These are phyloP conservation scores for Candida fluviatilis DNA, from an alignment of 805 yeast species.

Conservation along the genomic window DNA sequence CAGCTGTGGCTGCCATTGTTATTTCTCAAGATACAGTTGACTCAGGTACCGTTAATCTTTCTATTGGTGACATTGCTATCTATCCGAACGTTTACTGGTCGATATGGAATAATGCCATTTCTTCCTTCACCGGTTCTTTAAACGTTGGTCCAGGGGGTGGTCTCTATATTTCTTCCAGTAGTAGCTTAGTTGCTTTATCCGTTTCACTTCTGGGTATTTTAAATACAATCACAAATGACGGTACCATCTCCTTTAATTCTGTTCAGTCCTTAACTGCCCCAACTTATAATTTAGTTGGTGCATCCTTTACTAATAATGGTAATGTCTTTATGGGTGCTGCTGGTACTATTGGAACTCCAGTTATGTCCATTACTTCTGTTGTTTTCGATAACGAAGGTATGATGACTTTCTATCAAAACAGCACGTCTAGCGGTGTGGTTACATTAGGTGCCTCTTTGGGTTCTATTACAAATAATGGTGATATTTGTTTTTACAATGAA, in stretches of 20 bases:
- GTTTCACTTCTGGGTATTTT: constrained; percentile 14
- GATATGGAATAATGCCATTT: constrained; percentile 18
- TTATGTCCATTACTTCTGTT: constrained; percentile 10
- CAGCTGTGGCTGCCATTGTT: not conserved
- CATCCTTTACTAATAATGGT: constrained; percentile 19
- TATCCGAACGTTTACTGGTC: constrained; percentile 21
- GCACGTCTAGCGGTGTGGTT: constrained; percentile 10
- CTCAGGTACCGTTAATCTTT: constrained; percentile 14
- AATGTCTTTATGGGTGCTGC: constrained; percentile 20
- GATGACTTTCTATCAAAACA: constrained; percentile 12
- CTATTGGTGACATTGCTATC: constrained; percentile 17
- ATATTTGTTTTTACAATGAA: not conserved
- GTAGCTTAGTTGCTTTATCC: constrained; percentile 12
- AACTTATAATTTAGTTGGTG: constrained; percentile 12
- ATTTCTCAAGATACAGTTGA: constrained; percentile 13
- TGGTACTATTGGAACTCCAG: constrained; percentile 13
- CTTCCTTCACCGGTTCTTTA: constrained; percentile 18
- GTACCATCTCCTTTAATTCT: constrained; percentile 21
- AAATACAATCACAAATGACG: constrained; percentile 13
- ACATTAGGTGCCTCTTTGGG: constrained; percentile 10
- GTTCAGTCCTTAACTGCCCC: constrained; percentile 13
- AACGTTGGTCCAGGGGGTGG: constrained; percentile 18
- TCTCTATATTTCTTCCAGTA: constrained; percentile 18
- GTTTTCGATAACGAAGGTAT: constrained; percentile 16
- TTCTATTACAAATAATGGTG: not conserved